Evolutionary conservation across 352 stramenopile species (phyloP), one percentile per base, ranked within the genome.

Genomic region (Globisporangium rhizosaccharum): DNA sequence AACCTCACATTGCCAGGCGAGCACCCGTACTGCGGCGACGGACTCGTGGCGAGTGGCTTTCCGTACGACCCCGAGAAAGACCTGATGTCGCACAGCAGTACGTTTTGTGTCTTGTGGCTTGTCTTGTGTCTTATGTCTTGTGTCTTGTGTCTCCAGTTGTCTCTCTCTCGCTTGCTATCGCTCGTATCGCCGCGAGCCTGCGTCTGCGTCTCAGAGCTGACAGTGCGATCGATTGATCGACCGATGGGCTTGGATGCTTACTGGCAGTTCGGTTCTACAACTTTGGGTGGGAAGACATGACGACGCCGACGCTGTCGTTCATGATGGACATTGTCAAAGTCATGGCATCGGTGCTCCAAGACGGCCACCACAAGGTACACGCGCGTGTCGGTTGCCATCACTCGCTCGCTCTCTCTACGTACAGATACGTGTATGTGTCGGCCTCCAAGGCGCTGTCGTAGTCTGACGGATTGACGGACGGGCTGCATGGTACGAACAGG

Each of bases 281-380:
- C 59, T 97, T 96, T 72, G 81, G 81, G 1, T 97, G 88, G 88
- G 86, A 95, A 66, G 88, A 96, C 56, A 97, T 96, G 88, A 97
- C 88, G n/a, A 92, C 82, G 0, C 88, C 88, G 3, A 80, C 83
- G 44, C 63, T 96, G 15, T 49, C 72, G n/a, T 78, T 92, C 58
- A 96, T 96, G 83, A 73, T 90, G 48, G 79, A 96, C 54, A 93
- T 97, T 48, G 82, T 88, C 53, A 88, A 90, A 54, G 86, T 96
- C 36, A 89, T 93, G 66, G 75, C 76, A 0, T 90, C 76, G 0
- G 70, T 93, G 5, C 63, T 97, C 1, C 65, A 85, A 23, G 76
- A 82, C 15, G 87, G 83, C 0, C 68, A 85, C 30, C 71, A 83
- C 56, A 78, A 77, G 66, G 83, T 75, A 72, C 58, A 59, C 36